Base-by-base conservation (phyloP, 2,329 filamentous ascomycete genomes). In the Knoxdaviesia proteae region DNA sequence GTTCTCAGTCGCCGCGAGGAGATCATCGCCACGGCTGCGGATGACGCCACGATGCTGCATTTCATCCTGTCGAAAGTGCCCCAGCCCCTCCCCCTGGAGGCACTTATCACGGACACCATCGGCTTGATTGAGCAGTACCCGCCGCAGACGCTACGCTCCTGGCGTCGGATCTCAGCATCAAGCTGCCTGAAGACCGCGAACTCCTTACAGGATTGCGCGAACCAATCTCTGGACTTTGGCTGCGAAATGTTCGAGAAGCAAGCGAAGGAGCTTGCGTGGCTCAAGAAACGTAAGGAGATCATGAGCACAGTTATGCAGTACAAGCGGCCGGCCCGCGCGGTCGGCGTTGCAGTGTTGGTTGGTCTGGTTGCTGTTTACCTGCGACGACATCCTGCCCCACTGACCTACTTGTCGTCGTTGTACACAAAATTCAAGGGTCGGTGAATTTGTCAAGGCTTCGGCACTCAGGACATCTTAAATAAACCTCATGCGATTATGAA, bases 21-120 rank as follows among this genome's bases (percentile, higher is more conserved):
- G 58, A 70, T 98, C n/a, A 71, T 96, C 48, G 80, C 83, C 41
- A 81, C 84, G n/a, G 74, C 79, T 1, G 59, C 67, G 20, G 81
- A 92, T 49, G 86, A 94, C 56, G 80, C 84, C 6, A 88, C 96
- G 53, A 92, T 98, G 73, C 70, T 98, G 30, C 86, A 94, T 56
- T 82, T 79, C 46, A 77, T 83, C 34, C 71, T 98, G 8, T 84
- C 83, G 37, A 94, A 90, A 58, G 69, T 98, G 6, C 90, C 90
- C 1, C 70, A 75, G 42, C 77, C 79, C 11, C 72, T 94, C 45
- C 72, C 92, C 54, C 63, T 98, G 30, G 88, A 98, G 49, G 64
- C 63, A 6, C 69, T 94, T 42, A 80, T 98, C 47, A 55, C 64
- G 11, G 66, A 69, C 41, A 75, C 88, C 0, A 65, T 74, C 3